Evolutionary conservation across 805 yeast genomes (phyloP).

Genomic region (Kregervanrija fluxuum): DNA sequence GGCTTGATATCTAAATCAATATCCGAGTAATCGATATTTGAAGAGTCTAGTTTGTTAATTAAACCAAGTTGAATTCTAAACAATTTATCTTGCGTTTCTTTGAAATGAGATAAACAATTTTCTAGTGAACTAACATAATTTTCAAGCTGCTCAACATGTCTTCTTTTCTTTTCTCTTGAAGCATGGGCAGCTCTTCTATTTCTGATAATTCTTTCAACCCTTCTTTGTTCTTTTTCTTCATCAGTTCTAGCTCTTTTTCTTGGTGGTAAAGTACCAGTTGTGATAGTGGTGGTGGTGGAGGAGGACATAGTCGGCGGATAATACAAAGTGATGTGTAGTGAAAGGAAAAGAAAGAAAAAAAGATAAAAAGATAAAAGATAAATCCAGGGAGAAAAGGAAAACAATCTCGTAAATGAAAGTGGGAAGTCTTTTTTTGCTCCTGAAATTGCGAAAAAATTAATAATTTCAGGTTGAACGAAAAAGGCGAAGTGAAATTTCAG

Average conservation of each 20-base stretch:
- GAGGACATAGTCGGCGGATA: constrained; percentile 2
- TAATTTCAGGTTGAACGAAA: too few relatives aligned
- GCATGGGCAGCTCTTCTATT: constrained; percentile 98
- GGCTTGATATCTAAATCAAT: constrained; percentile 10
- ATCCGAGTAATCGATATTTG: constrained; percentile 11
- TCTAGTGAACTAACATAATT: constrained; percentile 42
- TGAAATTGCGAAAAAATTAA: too few relatives aligned
- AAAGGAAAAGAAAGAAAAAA: too few relatives aligned
- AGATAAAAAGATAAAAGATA: too few relatives aligned
- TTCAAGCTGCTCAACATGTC: constrained; percentile 83
- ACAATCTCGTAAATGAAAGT: too few relatives aligned
- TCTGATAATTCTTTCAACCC: constrained; percentile 86
- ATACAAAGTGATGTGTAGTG: not conserved
- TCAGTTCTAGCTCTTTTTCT: constrained; percentile 94
- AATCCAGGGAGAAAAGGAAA: too few relatives aligned
- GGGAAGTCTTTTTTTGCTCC: too few relatives aligned
- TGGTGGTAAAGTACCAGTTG: constrained; percentile 56
- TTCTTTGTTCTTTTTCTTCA: constrained; percentile 95
- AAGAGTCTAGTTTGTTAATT: constrained; percentile 12
- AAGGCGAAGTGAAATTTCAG: too few relatives aligned
- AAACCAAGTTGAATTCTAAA: constrained; percentile 11
- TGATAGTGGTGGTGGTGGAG: not conserved
- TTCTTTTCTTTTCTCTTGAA: constrained; percentile 91
- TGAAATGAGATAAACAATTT: constrained; percentile 9
- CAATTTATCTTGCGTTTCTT: constrained; percentile 11